phyloP scores from a whole-genome alignment of 2,329 filamentous ascomycete genomes.

The Teratosphaeria pseudoeucalypti region DNA sequence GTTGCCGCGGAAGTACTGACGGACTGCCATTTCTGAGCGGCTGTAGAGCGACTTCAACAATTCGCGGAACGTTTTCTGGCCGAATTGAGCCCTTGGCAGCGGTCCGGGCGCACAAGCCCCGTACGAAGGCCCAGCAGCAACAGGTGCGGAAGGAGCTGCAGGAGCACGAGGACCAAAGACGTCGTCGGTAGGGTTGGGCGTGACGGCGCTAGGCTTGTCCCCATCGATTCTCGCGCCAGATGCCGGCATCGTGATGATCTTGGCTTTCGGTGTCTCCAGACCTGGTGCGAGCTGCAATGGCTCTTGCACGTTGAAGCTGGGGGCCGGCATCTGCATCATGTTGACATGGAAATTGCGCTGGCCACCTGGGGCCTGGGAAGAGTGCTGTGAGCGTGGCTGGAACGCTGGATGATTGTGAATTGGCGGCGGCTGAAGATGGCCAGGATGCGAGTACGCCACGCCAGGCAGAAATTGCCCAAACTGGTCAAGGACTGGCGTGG shows the following conservation, averaged over 20 bases:
- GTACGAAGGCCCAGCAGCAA: not conserved
- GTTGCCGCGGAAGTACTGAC: not conserved
- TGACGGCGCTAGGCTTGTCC: not conserved
- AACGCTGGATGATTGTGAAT: not conserved
- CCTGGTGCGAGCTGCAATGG: not conserved
- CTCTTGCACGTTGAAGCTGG: no score
- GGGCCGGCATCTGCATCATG: not conserved
- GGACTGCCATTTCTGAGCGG: conserved; percentile 3
- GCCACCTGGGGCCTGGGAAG: not conserved
- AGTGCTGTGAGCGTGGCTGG: not conserved
- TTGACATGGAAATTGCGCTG: not conserved
- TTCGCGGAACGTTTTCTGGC: conserved; percentile 3
- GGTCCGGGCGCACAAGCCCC: not conserved
- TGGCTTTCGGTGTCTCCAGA: not conserved
- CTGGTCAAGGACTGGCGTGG: not conserved
- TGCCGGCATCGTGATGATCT: not conserved
- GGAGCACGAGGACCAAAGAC: not conserved
- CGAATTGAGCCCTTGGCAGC: not conserved
- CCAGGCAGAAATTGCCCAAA: not conserved
- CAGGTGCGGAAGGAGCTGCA: not conserved
- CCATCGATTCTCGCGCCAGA: not conserved
- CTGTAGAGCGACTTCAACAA: conserved; percentile 3
- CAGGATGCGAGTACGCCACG: not conserved
- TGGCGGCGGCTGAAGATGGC: not conserved
- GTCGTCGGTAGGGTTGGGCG: conserved; percentile 1